Evolutionary conservation across 495 filamentous ascomycete genomes (phyloP).

Genomic region (Chaetomium tenue): DNA sequence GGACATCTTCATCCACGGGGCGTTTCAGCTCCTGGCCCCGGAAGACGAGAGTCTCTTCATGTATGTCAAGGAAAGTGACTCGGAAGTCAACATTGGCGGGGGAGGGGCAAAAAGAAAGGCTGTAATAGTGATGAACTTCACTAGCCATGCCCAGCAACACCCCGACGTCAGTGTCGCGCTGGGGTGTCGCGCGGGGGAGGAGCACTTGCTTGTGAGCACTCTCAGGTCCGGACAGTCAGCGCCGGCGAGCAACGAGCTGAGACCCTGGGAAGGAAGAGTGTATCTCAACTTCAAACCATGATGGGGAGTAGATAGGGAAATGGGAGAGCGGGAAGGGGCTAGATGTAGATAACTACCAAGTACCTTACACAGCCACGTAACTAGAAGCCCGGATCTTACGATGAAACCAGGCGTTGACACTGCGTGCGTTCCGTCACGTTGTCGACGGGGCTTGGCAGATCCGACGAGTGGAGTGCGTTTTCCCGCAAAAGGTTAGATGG

Average conservation of each 20-base stretch:
- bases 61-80: slow-evolving; percentile 21
- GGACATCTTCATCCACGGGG: slow-evolving; percentile 61
- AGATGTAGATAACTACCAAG: too few species aligned
- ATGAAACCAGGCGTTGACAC: neutral
- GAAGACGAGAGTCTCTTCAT: slow-evolving; percentile 28
- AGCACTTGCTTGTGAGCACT: slow-evolving; percentile 10
- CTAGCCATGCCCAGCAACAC: slow-evolving; percentile 8
- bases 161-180: neutral
- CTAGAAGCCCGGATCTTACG: neutral
- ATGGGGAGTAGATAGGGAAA: neutral
- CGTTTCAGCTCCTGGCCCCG: slow-evolving; percentile 43
- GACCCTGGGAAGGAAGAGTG: slow-evolving; percentile 27
- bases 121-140: slow-evolving; percentile 28
- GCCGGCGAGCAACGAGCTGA: neutral
- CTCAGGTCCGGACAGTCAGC: neutral
- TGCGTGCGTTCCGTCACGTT: neutral
- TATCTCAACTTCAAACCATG: slow-evolving; percentile 16
- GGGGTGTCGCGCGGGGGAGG: slow-evolving; percentile 9
- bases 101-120: slow-evolving; percentile 13
- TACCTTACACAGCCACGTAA: neutral
- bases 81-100: neutral
- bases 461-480: neutral
- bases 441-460: slow-evolving; percentile 3
- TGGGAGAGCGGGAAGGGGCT: too few species aligned
- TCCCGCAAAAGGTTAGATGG: neutral